phyloP scores from a whole-genome alignment of 1,284 basidiomycete genomes.

The Papiliotrema terrestris region DNA sequence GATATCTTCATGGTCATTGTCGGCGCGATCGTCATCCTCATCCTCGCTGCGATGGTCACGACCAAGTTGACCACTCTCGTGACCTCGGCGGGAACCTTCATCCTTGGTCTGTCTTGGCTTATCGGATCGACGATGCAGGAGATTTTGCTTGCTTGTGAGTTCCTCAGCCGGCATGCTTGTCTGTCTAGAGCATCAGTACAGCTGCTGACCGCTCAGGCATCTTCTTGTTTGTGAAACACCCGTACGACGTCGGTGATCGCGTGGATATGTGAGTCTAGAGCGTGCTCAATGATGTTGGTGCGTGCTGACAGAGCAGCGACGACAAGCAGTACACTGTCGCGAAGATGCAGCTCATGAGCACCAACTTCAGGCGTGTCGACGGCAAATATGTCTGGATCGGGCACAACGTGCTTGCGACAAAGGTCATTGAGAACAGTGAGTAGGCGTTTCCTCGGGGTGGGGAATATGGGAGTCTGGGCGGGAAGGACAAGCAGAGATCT shows the following conservation, averaged over 20 bases:
- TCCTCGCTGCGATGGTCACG: slow-evolving; percentile 70
- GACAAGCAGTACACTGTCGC: slow-evolving; percentile 67
- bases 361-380: slow-evolving; percentile 53
- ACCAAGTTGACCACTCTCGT: slow-evolving; percentile 61
- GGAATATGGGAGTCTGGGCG: too few species aligned
- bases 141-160: slow-evolving; percentile 48
- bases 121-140: slow-evolving; percentile 64
- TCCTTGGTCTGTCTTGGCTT: slow-evolving; percentile 84
- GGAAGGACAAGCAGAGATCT: too few species aligned
- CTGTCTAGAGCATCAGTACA: too few species aligned
- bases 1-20: slow-evolving; percentile 53
- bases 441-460: not conserved
- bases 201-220: slow-evolving; percentile 46
- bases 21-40: slow-evolving; percentile 63
- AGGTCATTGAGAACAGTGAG: slow-evolving; percentile 55
- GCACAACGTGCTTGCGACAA: slow-evolving; percentile 59
- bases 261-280: slow-evolving; percentile 51
- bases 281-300: slow-evolving; percentile 23
- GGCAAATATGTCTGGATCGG: slow-evolving; percentile 62
- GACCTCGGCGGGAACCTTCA: slow-evolving; percentile 73
- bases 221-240: slow-evolving; percentile 81
- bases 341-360: slow-evolving; percentile 78
- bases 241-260: slow-evolving; percentile 84
- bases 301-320: not conserved
- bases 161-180: too few species aligned